Base-by-base conservation (phyloP, 2,329 filamentous ascomycete species). In the Colletotrichum horii region DNA sequence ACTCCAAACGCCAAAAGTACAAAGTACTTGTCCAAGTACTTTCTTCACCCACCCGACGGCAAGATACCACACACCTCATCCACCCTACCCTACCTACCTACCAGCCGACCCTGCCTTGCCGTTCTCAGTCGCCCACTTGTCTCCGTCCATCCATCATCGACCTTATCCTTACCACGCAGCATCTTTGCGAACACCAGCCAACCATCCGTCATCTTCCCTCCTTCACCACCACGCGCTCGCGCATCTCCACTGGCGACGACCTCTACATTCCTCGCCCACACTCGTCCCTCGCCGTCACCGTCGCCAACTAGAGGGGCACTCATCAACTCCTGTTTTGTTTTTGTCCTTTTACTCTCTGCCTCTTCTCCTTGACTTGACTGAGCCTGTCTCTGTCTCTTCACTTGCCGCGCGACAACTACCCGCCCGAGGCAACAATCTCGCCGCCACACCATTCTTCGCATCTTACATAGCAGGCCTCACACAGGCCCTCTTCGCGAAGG, bases 161-260 rank as follows among this genome's bases (percentile, higher is more conserved):
- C 61, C 61, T 66, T 61, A 72, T 55, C 62, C 62, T 67, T 74
- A 70, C 58, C 70, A 67, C 68, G 32, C 74, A 64, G 34, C 74
- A 66, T 70, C 71, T 74, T 66, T 77, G 72, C 72, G 43, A 68
- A 72, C 68, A 34, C 69, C 75, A 76, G 69, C 75, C 75, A 77
- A 77, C 75, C 72, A 77, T 72, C 75, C 75, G 64, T 65, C 72
- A 77, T 77, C 65, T 72, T 77, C 68, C 72, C 75, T 77, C 72
- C 67, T 71, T 76, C 75, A 70, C 71, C 66, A 70, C 28, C 66
- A 48, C 75, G 66, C 66, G 55, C 69, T 30, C 71, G 71, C 67
- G 61, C 75, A 75, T 66, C 55, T 75, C 67, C 67, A 76, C 52
- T 58, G 32, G 60, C 75, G 36, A 72, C 74, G 70, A 38, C 74